A percentile compares a stretch with the other conserved stretches of the same genome.
Conservation (phyloP, 257 asterid genomes). For the Agastache rugosa region DNA sequence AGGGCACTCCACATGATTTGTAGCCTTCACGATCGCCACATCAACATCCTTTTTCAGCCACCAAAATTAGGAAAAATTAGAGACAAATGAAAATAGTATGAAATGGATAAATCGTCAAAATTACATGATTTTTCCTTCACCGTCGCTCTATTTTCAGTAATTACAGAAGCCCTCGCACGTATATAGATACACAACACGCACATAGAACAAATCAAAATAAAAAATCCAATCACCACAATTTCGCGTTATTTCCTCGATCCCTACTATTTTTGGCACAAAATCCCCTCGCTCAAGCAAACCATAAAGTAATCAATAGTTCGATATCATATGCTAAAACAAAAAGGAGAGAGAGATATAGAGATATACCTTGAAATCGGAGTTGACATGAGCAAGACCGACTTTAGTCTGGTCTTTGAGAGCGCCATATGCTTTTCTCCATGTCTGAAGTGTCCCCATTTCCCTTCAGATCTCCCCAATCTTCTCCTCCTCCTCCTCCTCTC, state of each 20-base stretch:
- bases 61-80: constrained; percentile 30
- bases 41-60: constrained; percentile 83
- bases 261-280: constrained; percentile 32
- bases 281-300: constrained; percentile 19
- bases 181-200: neutral
- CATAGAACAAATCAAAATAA: constrained; percentile 32
- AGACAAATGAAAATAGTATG: constrained; percentile 12
- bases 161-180: constrained; percentile 20
- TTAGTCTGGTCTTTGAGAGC: constrained; percentile 91
- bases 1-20: constrained; percentile 98
- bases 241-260: constrained; percentile 26
- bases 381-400: constrained; percentile 95
- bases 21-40: constrained; percentile 99
- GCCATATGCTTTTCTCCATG: constrained; percentile 93
- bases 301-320: neutral
- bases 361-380: constrained; percentile 95
- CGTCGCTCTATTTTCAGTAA: constrained; percentile 36
- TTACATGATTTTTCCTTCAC: constrained; percentile 19
- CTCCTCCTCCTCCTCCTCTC: constrained; percentile 20
- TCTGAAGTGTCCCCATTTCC: constrained; percentile 88
- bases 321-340: neutral
- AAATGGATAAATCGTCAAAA: constrained; percentile 30
- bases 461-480: constrained; percentile 47
- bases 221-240: constrained; percentile 31
- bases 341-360: neutral